Base-by-base conservation (phyloP, 805 yeast species). In the Wickerhamiella azymoides region DNA sequence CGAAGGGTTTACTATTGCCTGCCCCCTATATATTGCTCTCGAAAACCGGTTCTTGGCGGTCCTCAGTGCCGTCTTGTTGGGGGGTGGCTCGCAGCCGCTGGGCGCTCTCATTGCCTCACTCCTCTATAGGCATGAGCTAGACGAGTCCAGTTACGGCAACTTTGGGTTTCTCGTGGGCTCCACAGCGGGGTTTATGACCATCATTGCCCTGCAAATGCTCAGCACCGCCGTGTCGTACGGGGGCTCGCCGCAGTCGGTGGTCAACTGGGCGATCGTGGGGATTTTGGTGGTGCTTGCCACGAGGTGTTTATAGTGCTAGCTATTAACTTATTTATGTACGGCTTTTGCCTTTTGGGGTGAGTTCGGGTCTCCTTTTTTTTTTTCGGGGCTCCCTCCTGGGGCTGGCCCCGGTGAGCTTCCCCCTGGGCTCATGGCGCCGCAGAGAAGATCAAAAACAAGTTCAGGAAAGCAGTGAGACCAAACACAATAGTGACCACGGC, bases 1-100 rank as follows among this genome's bases (percentile, higher is more conserved):
- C 18, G 98, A 89, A 61, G 98, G 97, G 0, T 86, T 92, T 59
- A 77, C 92, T 13, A 88, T 89, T 83, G 84, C 94, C 11, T 68
- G 88, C 39, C 97, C 97, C 0, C 67, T 89, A 27, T 92, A 80
- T 58, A 73, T 88, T 43, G 84, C 93, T 8, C 68, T 89, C 50
- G 67, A 74, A 37, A 70, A 76, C 1, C 67, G 84, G 39, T 54
- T 63, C 24, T 70, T 74, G 52, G 94, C 96, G 0, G 64, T 85
- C 10, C 51, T 70, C 0, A 71, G 80, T 7, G 73, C 88, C 13
- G 76, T 83, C 1, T 46, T 79, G 0, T 63, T 89, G 14, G 96
- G 96, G 3, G 88, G 89, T 0, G 68, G 77, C 1, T 77, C 95
- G 2, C 96, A 88, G 58, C 96, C 96, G 0, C 52, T 84, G 14